Percentiles rank a stretch among this genome's conserved stretches.
These are phyloP conservation scores for Arachnomyces sp. DNA, from an alignment of 2,329 filamentous ascomycete genomes.

Conservation along the genomic window DNA sequence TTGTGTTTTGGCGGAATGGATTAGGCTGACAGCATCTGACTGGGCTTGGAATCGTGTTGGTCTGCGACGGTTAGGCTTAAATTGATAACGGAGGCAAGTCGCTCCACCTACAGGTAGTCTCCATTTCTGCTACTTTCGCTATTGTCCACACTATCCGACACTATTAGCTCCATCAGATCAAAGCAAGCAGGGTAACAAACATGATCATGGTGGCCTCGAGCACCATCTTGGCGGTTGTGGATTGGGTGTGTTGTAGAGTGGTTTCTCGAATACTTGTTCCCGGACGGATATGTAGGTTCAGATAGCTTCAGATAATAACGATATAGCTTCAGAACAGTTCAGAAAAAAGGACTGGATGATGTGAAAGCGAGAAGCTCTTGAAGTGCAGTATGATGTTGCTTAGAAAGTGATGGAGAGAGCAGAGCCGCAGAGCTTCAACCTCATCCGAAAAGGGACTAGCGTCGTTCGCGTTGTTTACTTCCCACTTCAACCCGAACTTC, in stretches of 20 bases:
- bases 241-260: conserved; percentile 1
- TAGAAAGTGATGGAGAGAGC: no score
- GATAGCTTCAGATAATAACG: no score
- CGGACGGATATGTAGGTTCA: no score
- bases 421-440: neutral
- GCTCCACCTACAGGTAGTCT: conserved; percentile 57
- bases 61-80: conserved; percentile 41
- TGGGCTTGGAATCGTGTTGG: conserved; percentile 95
- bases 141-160: conserved; percentile 69
- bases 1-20: conserved; percentile 92
- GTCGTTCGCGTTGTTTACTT: conserved; percentile 4
- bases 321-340: neutral
- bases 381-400: no score
- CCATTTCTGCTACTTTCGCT: conserved; percentile 98
- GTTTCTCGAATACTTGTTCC: no score
- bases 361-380: no score
- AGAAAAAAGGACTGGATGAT: no score
- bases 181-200: conserved; percentile 25
- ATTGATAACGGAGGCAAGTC: conserved; percentile 5
- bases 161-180: conserved; percentile 15
- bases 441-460: neutral
- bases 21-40: conserved; percentile 85
- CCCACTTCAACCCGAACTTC: neutral
- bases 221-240: conserved; percentile 64
- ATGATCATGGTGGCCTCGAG: conserved; percentile 99